phyloP scores from a whole-genome alignment of 1,284 basidiomycete species.

The Cerrena zonata region DNA sequence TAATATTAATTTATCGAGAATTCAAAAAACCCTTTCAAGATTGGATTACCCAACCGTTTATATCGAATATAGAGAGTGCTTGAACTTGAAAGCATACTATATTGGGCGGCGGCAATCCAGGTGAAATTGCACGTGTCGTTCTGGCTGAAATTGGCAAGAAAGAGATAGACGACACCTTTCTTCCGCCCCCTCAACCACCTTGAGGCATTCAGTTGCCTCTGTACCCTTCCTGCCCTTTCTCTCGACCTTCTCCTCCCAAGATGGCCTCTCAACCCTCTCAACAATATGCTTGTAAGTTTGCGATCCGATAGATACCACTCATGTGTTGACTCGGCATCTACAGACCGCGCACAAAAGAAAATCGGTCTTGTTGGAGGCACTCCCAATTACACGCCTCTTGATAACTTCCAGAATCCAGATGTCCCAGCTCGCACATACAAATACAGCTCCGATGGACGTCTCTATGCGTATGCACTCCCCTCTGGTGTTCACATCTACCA shows the following conservation, averaged over 20 bases:
- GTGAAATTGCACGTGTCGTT: not conserved
- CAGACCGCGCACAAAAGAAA: slow-evolving; percentile 91
- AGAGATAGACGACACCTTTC: slow-evolving; percentile 6
- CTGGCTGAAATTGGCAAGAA: not conserved
- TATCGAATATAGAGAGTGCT: slow-evolving; percentile 2
- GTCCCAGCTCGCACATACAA: slow-evolving; percentile 68
- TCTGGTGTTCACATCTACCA: slow-evolving; percentile 74
- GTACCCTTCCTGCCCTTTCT: slow-evolving; percentile 27
- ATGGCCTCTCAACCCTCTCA: slow-evolving; percentile 67
- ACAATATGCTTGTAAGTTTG: slow-evolving; percentile 73
- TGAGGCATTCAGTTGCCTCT: slow-evolving; percentile 83
- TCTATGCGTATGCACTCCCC: slow-evolving; percentile 81
- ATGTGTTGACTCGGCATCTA: slow-evolving; percentile 12
- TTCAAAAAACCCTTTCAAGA: slow-evolving; percentile 3
- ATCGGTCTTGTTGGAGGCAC: slow-evolving; percentile 80
- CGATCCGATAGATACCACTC: slow-evolving; percentile 5
- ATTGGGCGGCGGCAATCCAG: slow-evolving; percentile 2
- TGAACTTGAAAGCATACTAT: slow-evolving; percentile 1
- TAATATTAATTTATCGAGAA: not conserved
- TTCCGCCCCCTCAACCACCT: slow-evolving; percentile 17
- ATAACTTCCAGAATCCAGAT: slow-evolving; percentile 65
- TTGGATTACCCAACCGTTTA: slow-evolving; percentile 1
- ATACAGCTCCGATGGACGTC: slow-evolving; percentile 84
- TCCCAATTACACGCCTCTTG: slow-evolving; percentile 68
- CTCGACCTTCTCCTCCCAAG: slow-evolving; percentile 19